Conservation (phyloP, 2,329 filamentous ascomycete species). For the Ophiostoma montium region DNA sequence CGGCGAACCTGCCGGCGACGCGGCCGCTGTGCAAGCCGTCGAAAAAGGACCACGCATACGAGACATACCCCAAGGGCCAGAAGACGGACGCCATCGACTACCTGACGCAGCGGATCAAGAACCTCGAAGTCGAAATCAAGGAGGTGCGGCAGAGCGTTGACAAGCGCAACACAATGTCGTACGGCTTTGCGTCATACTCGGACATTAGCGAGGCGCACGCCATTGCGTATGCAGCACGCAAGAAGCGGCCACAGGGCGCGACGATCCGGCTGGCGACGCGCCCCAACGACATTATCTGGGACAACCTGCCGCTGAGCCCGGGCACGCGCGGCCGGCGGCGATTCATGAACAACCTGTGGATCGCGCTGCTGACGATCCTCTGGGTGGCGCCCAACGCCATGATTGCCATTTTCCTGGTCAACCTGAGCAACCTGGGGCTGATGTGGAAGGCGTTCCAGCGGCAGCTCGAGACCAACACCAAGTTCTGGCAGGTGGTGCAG, state of each 20-base stretch:
- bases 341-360: slow-evolving; percentile 73
- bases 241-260: slow-evolving; percentile 66
- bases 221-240: slow-evolving; percentile 69
- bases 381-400: slow-evolving; percentile 90
- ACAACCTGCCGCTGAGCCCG: slow-evolving; percentile 66
- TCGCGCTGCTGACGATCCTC: slow-evolving; percentile 61
- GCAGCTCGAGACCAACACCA: slow-evolving; percentile 46
- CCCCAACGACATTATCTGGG: slow-evolving; percentile 91
- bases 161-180: slow-evolving; percentile 75
- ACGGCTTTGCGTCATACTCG: slow-evolving; percentile 89
- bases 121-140: slow-evolving; percentile 72
- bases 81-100: slow-evolving; percentile 94
- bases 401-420: slow-evolving; percentile 87
- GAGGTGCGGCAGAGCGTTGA: slow-evolving; percentile 71
- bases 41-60: slow-evolving; percentile 60
- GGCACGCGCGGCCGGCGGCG: slow-evolving; percentile 56
- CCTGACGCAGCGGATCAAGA: slow-evolving; percentile 68
- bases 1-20: slow-evolving; percentile 59
- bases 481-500: slow-evolving; percentile 75
- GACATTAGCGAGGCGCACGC: slow-evolving; percentile 77
- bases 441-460: slow-evolving; percentile 65
- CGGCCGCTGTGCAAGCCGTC: slow-evolving; percentile 69
- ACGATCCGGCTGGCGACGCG: slow-evolving; percentile 67
- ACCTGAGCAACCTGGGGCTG: slow-evolving; percentile 62
- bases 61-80: slow-evolving; percentile 48